A percentile compares a stretch with the other conserved stretches of the same genome.
Conservation (phyloP, 805 yeast genomes). For the Kazachstania viticola region DNA sequence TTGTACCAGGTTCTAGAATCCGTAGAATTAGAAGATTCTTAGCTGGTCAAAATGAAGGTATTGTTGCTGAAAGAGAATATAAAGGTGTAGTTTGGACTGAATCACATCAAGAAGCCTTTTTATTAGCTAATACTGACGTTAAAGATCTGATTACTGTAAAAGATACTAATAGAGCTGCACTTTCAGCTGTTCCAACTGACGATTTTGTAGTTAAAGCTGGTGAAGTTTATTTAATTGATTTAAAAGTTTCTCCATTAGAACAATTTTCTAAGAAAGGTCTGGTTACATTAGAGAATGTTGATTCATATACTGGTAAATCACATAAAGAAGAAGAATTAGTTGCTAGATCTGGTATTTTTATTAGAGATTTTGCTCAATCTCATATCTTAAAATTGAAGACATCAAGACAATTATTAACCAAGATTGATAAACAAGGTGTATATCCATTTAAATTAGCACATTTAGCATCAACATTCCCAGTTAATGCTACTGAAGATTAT, state of each 20-base stretch:
- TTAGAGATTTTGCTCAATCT: constrained; percentile 77
- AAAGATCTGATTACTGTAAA: constrained; percentile 33
- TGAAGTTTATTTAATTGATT: constrained; percentile 78
- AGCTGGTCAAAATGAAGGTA: constrained; percentile 90
- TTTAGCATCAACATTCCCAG: constrained; percentile 50
- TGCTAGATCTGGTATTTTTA: constrained; percentile 59
- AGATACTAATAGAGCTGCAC: constrained; percentile 24
- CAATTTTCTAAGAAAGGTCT: constrained; percentile 50
- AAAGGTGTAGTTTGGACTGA: constrained; percentile 89
- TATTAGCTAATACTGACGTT: constrained; percentile 28
- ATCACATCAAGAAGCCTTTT: constrained; percentile 57
- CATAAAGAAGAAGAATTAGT: constrained; percentile 39
- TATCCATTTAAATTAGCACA: constrained; percentile 84
- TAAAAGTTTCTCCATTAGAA: constrained; percentile 60
- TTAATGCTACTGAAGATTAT: constrained; percentile 29
- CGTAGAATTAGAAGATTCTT: constrained; percentile 87
- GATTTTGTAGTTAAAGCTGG: constrained; percentile 66
- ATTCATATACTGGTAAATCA: constrained; percentile 51
- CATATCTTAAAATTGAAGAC: constrained; percentile 68
- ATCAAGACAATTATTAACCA: constrained; percentile 57
- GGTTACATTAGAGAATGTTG: constrained; percentile 55
- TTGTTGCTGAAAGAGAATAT: constrained; percentile 83
- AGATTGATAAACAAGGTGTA: constrained; percentile 70
- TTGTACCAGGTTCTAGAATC: constrained; percentile 87
- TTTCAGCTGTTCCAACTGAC: constrained; percentile 63